Percentiles rank a stretch among this genome's conserved stretches.
Evolutionary conservation across 352 stramenopile genomes (phyloP).

Genomic region (Phytopythium litorale): DNA sequence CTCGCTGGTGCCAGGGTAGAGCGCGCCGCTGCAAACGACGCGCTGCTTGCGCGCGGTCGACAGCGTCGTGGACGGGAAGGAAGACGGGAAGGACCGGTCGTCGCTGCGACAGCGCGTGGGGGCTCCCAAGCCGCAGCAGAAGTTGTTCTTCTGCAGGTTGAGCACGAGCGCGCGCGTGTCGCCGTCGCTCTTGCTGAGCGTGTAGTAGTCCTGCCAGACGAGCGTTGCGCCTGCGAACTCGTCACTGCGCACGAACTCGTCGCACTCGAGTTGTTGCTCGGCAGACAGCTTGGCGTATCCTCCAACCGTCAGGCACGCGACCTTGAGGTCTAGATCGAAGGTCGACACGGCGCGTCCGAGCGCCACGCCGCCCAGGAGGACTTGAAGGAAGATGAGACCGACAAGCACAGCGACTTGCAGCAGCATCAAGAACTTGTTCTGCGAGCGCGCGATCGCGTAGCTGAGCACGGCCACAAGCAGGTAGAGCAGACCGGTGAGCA

Average conservation of each 20-base stretch:
- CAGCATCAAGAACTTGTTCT: constrained; percentile 79
- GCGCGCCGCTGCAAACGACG: constrained; percentile 17
- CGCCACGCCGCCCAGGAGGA: constrained; percentile 54
- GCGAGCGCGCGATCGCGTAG: constrained; percentile 46
- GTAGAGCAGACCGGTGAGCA: constrained; percentile 66
- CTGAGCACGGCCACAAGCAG: constrained; percentile 36
- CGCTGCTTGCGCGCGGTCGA: constrained; percentile 16
- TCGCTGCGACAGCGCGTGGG: constrained; percentile 49
- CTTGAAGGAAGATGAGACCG: constrained; percentile 50
- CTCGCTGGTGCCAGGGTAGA: constrained; percentile 48
- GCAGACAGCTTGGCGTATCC: constrained; percentile 37
- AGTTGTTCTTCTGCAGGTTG: constrained; percentile 53
- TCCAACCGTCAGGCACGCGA: constrained; percentile 59
- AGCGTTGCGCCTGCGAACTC: constrained; percentile 57
- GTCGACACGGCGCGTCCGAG: constrained; percentile 28
- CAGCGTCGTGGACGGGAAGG: constrained; percentile 30
- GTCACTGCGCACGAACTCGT: constrained; percentile 51
- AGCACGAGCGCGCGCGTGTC: constrained; percentile 56
- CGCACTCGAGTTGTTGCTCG: constrained; percentile 31
- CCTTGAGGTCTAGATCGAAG: constrained; percentile 32
- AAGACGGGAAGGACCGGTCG: constrained; percentile 38
- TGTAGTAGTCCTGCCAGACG: constrained; percentile 75
- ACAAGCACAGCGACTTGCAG: constrained; percentile 43
- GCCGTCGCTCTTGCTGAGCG: constrained; percentile 23
- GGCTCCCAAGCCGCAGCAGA: constrained; percentile 66